These are phyloP conservation scores for Kalmanozyma brasiliensis DNA, from an alignment of 1,284 basidiomycete species.

Conservation along the genomic window DNA sequence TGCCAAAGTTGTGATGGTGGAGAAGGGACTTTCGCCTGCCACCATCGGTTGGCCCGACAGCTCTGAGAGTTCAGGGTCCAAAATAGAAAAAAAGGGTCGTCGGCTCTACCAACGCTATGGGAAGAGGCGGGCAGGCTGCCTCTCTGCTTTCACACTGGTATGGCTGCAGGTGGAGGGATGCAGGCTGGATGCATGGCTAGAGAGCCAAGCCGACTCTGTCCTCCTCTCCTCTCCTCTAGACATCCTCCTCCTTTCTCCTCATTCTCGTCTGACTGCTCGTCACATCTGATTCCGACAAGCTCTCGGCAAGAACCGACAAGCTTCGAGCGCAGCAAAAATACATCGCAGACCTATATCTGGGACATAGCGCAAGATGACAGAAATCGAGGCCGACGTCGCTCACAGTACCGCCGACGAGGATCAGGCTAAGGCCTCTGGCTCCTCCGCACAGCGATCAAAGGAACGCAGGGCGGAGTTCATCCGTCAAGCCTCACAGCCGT, in stretches of 20 bases:
- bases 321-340: too few species aligned
- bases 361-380: conserved; percentile 15
- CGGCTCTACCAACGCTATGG: too few species aligned
- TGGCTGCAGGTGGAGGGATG: conserved; percentile 2
- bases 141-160: conserved; percentile 1
- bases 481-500: conserved; percentile 40
- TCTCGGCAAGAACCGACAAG: too few species aligned
- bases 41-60: too few species aligned
- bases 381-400: conserved; percentile 11
- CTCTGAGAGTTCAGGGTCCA: conserved; percentile 4
- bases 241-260: too few species aligned
- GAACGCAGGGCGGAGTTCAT: conserved; percentile 42
- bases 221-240: too few species aligned
- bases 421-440: not conserved
- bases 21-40: not conserved
- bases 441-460: conserved; percentile 28
- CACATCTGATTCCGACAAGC: not conserved
- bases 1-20: not conserved
- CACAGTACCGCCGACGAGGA: conserved; percentile 28
- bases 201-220: not conserved
- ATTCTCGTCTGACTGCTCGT: too few species aligned
- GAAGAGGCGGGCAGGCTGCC: too few species aligned
- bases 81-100: not conserved
- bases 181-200: not conserved
- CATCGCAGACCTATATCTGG: too few species aligned